A percentile compares a stretch with the other conserved stretches of the same genome.
Conservation (phyloP, 2,329 filamentous ascomycete species). For the Coniella lustricola region DNA sequence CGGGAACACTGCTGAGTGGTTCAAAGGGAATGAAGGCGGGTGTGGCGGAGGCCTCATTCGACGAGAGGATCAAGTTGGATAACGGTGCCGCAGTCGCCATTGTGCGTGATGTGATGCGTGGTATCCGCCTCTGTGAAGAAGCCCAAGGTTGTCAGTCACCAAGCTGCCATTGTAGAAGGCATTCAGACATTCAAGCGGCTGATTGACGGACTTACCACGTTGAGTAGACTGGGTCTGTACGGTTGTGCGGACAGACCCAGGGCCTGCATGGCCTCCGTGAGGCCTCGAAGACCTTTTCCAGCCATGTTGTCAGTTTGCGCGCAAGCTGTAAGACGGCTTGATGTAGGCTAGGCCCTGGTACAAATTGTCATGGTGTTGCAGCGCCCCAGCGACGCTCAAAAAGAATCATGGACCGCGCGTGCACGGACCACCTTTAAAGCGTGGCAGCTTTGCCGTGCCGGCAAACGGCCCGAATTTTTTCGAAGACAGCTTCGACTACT, state of each 20-base stretch:
- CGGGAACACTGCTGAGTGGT: conserved; percentile 57
- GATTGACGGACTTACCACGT: neutral
- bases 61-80: conserved; percentile 14
- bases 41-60: conserved; percentile 1
- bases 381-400: neutral
- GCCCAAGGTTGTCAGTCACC: conserved; percentile 1
- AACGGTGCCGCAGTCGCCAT: conserved; percentile 14
- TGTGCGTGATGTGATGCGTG: conserved; percentile 8
- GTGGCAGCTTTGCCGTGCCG: neutral
- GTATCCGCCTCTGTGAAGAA: neutral
- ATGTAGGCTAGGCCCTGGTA: neutral
- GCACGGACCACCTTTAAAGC: conserved; percentile 10
- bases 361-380: neutral
- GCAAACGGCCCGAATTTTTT: conserved; percentile 22
- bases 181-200: neutral
- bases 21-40: conserved; percentile 19
- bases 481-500: conserved; percentile 12
- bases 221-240: conserved; percentile 25
- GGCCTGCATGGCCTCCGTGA: conserved; percentile 46
- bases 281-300: conserved; percentile 40
- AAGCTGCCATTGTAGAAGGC: conserved; percentile 7
- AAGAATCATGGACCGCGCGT: conserved; percentile 10
- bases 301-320: conserved; percentile 30
- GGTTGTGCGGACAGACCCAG: conserved; percentile 40
- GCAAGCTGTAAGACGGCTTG: neutral